Evolutionary conservation across 805 yeast species (phyloP).

Genomic region (Candida corydali): DNA sequence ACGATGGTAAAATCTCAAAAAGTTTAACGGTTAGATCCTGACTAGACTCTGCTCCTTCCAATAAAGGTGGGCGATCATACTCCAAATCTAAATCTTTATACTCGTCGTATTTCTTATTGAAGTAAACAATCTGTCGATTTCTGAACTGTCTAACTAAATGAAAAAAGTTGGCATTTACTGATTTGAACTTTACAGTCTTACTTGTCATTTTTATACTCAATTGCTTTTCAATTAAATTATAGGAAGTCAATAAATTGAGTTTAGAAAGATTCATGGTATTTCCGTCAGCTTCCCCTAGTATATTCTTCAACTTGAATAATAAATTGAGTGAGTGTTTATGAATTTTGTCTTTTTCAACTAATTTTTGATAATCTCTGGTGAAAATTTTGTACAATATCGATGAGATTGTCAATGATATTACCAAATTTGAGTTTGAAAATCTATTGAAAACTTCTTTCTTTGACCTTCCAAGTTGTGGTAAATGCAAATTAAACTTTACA

Average conservation of each 20-base stretch:
- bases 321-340: conserved; percentile 16
- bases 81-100: conserved; percentile 2
- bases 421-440: conserved; percentile 23
- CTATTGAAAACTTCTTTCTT: conserved; percentile 17
- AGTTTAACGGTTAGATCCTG: conserved; percentile 18
- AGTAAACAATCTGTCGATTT: conserved; percentile 22
- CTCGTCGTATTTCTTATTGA: conserved; percentile 21
- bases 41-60: background rate
- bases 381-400: conserved; percentile 24
- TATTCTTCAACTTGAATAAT: conserved; percentile 26
- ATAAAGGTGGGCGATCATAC: background rate
- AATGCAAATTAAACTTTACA: conserved; percentile 22
- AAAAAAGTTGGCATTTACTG: conserved; percentile 36
- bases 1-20: conserved; percentile 27
- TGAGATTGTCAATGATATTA: conserved; percentile 18
- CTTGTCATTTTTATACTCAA: conserved; percentile 20
- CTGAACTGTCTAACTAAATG: conserved; percentile 28
- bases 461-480: conserved; percentile 21
- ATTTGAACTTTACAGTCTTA: conserved; percentile 25
- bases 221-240: conserved; percentile 19
- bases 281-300: conserved; percentile 27
- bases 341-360: conserved; percentile 7
- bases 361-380: conserved; percentile 18
- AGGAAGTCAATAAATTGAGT: conserved; percentile 21
- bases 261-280: conserved; percentile 26